phyloP scores from a whole-genome alignment of 768 basidiomycete species.

The Amanita fuliginea region DNA sequence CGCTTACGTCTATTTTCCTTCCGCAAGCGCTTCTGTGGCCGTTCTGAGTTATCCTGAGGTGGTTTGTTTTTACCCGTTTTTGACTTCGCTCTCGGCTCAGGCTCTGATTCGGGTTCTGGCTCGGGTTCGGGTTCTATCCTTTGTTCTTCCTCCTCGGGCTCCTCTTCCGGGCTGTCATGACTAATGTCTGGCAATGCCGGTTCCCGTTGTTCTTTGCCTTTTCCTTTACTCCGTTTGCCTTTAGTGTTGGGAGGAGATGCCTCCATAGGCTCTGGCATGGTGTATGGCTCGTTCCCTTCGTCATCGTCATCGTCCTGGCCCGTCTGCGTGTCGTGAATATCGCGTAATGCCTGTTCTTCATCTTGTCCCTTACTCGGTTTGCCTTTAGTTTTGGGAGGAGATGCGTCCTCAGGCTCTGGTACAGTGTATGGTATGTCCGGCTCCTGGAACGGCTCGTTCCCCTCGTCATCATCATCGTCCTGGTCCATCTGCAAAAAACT shows the following conservation, averaged over 20 bases:
- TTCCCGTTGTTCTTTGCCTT: conserved; percentile 31
- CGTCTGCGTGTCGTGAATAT: conserved; percentile 20
- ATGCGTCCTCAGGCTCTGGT: conserved; percentile 14
- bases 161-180: conserved; percentile 21
- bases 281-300: too few species aligned
- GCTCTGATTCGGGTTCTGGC: conserved; percentile 18
- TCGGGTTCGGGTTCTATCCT: not conserved
- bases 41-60: conserved; percentile 12
- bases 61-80: conserved; percentile 26
- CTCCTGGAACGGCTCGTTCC: conserved; percentile 16
- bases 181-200: not conserved
- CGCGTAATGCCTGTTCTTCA: conserved; percentile 20
- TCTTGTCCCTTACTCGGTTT: conserved; percentile 19
- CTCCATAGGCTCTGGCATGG: conserved; percentile 14
- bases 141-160: conserved; percentile 17
- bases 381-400: conserved; percentile 7
- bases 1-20: conserved; percentile 31
- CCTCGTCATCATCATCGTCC: conserved; percentile 26
- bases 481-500: conserved; percentile 41
- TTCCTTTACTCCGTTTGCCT: conserved; percentile 12
- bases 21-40: conserved; percentile 18
- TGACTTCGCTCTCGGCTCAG: conserved; percentile 16
- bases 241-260: conserved; percentile 6
- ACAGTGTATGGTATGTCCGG: conserved; percentile 9
- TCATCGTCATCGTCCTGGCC: conserved; percentile 30